These are phyloP conservation scores for Dryas integrifolia DNA, from an alignment of 331 rosid species.

Conservation along the genomic window DNA sequence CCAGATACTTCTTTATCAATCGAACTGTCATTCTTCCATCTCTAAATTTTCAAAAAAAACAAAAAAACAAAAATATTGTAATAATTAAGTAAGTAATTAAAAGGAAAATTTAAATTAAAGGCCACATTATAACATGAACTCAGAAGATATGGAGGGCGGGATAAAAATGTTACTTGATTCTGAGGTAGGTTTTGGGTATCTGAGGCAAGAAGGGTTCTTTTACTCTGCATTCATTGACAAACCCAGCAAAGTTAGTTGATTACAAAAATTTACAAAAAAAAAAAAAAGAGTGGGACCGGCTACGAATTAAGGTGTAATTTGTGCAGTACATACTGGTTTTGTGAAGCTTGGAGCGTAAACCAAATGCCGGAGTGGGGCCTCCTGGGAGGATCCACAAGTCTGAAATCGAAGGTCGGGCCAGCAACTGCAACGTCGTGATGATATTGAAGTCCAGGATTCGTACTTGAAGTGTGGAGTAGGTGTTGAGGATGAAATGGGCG, in stretches of 20 bases:
- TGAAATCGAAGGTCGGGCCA: slow-evolving; percentile 62
- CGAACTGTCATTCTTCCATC: slow-evolving; percentile 95
- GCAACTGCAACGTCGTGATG: slow-evolving; percentile 22
- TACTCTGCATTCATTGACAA: slow-evolving; percentile 49
- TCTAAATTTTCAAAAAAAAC: slow-evolving; percentile 32
- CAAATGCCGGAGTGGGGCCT: slow-evolving; percentile 94
- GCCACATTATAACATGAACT: not conserved
- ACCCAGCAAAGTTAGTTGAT: not conserved
- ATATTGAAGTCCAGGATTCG: not conserved
- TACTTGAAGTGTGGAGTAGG: too few species aligned
- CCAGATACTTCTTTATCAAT: slow-evolving; percentile 83
- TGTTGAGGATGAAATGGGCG: slow-evolving; percentile 44
- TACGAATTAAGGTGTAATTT: not conserved
- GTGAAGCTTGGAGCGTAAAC: slow-evolving; percentile 90
- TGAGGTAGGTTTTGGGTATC: slow-evolving; percentile 82
- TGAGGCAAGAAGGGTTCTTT: slow-evolving; percentile 92
- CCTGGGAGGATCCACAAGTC: slow-evolving; percentile 82
- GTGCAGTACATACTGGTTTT: slow-evolving; percentile 66
- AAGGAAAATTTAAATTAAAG: slow-evolving; percentile 2
- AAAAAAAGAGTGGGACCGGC: not conserved
- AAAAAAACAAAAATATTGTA: not conserved
- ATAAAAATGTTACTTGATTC: slow-evolving; percentile 63
- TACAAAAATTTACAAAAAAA: not conserved
- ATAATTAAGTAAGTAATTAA: not conserved
- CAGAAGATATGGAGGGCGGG: not conserved